phyloP scores from a whole-genome alignment of 1,139 yeast genomes.

The Magnusiomyces fungicola region DNA sequence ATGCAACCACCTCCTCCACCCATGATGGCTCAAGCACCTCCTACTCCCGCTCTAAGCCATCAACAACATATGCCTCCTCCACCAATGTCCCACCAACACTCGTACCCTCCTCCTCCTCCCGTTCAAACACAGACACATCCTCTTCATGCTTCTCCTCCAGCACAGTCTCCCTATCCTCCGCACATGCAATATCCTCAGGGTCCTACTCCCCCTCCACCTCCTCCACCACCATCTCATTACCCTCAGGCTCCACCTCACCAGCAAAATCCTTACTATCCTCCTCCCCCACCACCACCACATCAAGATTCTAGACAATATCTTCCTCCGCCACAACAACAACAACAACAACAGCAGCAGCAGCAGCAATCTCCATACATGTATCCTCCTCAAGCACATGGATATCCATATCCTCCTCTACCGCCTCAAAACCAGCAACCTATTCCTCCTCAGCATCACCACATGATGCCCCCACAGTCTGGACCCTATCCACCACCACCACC shows the following conservation, averaged over 20 bases:
- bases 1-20: slow-evolving; percentile 10
- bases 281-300: slow-evolving; percentile 7
- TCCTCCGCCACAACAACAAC: slow-evolving; percentile 9
- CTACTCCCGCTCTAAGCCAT: slow-evolving; percentile 5
- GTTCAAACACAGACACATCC: no score
- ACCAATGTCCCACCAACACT: neutral
- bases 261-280: slow-evolving; percentile 4
- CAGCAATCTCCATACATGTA: slow-evolving; percentile 1
- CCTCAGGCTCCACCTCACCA: slow-evolving; percentile 13
- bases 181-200: slow-evolving; percentile 16
- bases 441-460: slow-evolving; percentile 1
- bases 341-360: slow-evolving; percentile 7
- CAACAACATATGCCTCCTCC: slow-evolving; percentile 3
- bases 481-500: slow-evolving; percentile 7
- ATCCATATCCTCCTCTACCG: slow-evolving; percentile 5
- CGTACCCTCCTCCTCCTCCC: neutral
- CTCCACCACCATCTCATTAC: slow-evolving; percentile 16
- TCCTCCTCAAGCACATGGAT: neutral
- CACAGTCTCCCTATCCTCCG: neutral
- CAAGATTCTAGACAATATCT: slow-evolving; percentile 9
- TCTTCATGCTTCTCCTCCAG: slow-evolving; percentile 9
- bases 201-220: slow-evolving; percentile 14
- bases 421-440: slow-evolving; percentile 6
- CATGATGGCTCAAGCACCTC: slow-evolving; percentile 6
- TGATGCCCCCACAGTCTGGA: neutral